Conservation (phyloP, 2,329 filamentous ascomycete genomes). For the Aureobasidium musti region DNA sequence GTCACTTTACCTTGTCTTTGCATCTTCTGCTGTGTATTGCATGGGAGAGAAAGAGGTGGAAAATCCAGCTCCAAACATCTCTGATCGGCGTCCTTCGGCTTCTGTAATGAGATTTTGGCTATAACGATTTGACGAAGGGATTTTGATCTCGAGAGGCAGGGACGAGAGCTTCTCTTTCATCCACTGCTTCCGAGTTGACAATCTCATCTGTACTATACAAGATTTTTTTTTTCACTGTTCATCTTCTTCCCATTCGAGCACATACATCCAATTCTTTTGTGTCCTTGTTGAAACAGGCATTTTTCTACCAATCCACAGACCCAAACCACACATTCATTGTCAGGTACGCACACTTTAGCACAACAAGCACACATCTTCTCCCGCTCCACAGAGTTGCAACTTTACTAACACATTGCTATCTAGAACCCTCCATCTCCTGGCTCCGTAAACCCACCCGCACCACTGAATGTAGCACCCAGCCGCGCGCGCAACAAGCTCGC, state of each 20-base stretch:
- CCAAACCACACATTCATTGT: background rate
- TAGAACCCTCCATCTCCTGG: conserved; percentile 18
- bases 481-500: conserved; percentile 87
- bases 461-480: conserved; percentile 82
- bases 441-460: conserved; percentile 50
- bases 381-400: background rate
- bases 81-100: conserved; percentile 8
- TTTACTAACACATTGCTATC: background rate
- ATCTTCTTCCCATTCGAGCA: background rate
- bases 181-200: background rate
- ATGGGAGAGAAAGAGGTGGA: conserved; percentile 16
- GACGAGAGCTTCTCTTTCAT: background rate
- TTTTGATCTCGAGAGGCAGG: background rate
- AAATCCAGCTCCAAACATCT: conserved; percentile 9
- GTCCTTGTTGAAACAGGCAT: background rate
- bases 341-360: conserved; percentile 13
- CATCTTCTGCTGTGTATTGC: conserved; percentile 19
- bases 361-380: conserved; percentile 11
- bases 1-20: background rate
- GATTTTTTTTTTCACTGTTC: conserved; percentile 1
- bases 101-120: conserved; percentile 26
- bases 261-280: background rate
- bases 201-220: conserved; percentile 28
- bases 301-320: background rate
- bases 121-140: conserved; percentile 28